phyloP scores from a whole-genome alignment of 225 moss, liverwort and hornwort species.

The Antitrichia curtipendula region DNA sequence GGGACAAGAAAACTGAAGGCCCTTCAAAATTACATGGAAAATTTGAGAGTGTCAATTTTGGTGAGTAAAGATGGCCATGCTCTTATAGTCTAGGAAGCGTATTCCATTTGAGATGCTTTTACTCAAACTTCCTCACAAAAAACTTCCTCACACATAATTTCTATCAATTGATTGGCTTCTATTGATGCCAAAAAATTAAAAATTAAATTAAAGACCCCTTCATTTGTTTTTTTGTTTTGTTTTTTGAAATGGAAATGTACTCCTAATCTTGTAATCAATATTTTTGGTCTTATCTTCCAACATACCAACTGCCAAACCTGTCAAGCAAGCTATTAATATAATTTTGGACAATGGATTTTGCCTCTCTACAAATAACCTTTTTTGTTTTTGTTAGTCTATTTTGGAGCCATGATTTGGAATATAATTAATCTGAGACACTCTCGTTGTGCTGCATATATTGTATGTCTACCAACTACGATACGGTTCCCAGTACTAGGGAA shows the following conservation, averaged over 20 bases:
- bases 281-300: not conserved
- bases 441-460: not conserved
- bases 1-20: too few relatives aligned
- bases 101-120: not conserved
- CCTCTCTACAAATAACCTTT: too few relatives aligned
- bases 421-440: not conserved
- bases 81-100: too few relatives aligned
- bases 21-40: too few relatives aligned
- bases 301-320: slow-evolving; percentile 3
- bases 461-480: not conserved
- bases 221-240: too few relatives aligned
- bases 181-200: not conserved
- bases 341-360: not conserved
- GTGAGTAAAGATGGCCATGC: too few relatives aligned
- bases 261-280: not conserved
- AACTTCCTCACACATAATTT: not conserved
- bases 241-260: too few relatives aligned
- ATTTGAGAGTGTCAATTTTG: too few relatives aligned
- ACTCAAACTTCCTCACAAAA: not conserved
- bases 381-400: not conserved
- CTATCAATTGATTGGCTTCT: too few relatives aligned
- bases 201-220: too few relatives aligned
- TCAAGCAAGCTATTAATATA: not conserved
- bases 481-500: not conserved
- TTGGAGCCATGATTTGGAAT: not conserved